Percentiles rank a stretch among this genome's conserved stretches.
Conservation (phyloP, 306 rosid species). For the Sicyos edulis region DNA sequence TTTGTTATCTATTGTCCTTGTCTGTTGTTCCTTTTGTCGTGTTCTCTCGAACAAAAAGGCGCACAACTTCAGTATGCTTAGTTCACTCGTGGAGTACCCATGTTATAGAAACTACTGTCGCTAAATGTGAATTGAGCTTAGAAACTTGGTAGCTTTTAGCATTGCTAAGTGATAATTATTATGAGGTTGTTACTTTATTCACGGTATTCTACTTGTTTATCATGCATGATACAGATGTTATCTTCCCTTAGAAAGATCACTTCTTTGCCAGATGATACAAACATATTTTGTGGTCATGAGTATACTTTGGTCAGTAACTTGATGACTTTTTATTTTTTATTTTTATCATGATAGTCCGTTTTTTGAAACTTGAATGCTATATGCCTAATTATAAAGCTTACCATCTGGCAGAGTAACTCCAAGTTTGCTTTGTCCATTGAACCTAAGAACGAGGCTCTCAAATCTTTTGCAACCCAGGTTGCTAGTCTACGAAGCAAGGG, state of each 20-base stretch:
- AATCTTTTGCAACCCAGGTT: constrained; percentile 63
- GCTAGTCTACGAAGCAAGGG: constrained; percentile 68
- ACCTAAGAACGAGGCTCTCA: constrained; percentile 77
- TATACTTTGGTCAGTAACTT: constrained; percentile 63
- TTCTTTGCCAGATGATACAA: constrained; percentile 72
- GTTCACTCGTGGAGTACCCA: not conserved
- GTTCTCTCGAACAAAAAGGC: not conserved
- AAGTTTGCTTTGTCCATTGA: constrained; percentile 87
- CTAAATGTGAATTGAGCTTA: not conserved
- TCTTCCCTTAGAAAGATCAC: constrained; percentile 66
- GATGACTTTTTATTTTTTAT: not conserved
- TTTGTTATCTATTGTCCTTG: not conserved
- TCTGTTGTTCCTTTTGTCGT: not conserved
- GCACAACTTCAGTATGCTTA: not conserved
- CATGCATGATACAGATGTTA: constrained; percentile 56
- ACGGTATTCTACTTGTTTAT: constrained; percentile 1
- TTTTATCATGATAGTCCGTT: not conserved
- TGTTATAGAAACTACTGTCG: not conserved
- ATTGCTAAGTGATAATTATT: not conserved
- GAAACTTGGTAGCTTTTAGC: not conserved
- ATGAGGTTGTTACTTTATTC: not conserved
- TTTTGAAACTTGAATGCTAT: not conserved
- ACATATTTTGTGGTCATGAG: constrained; percentile 77
- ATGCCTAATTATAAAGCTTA: constrained; percentile 27
- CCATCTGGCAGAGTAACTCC: constrained; percentile 59